phyloP scores from a whole-genome alignment of 2,329 filamentous ascomycete genomes.

The Meredithiella fracta region DNA sequence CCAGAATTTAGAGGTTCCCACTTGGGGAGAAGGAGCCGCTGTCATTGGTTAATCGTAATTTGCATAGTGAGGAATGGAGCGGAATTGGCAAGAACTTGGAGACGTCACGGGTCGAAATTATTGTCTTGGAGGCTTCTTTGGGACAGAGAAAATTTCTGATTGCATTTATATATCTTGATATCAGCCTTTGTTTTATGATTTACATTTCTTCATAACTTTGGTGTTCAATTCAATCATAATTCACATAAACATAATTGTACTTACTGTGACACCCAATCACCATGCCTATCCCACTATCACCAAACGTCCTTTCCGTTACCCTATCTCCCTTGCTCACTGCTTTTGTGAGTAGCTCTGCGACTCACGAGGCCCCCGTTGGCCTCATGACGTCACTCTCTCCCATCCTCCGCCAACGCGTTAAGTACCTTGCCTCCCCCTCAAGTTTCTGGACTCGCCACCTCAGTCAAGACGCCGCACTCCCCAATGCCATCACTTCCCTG shows the following conservation, averaged over 20 bases:
- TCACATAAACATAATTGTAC: too few relatives aligned
- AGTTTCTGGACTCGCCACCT: slow-evolving; percentile 22
- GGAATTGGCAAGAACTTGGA: background rate
- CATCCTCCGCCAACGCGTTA: slow-evolving; percentile 48
- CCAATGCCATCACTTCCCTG: slow-evolving; percentile 49
- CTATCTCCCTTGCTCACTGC: slow-evolving; percentile 42
- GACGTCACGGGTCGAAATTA: too few relatives aligned
- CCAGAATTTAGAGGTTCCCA: background rate
- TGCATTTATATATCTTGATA: background rate
- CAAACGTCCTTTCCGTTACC: slow-evolving; percentile 29
- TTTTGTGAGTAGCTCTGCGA: slow-evolving; percentile 41
- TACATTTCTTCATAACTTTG: background rate
- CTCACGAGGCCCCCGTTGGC: slow-evolving; percentile 37
- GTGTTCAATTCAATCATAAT: background rate
- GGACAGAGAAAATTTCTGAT: background rate
- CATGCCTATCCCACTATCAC: slow-evolving; percentile 14
- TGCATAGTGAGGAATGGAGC: background rate
- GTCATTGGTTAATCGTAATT: background rate
- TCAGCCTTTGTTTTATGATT: background rate
- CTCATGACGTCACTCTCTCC: slow-evolving; percentile 46
- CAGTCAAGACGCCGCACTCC: slow-evolving; percentile 55
- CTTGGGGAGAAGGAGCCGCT: background rate
- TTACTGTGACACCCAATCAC: background rate
- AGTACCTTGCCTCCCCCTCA: slow-evolving; percentile 38
- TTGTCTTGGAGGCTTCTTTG: background rate